Evolutionary conservation across 2,329 filamentous ascomycete genomes (phyloP), one percentile per base, ranked within the genome.

Genomic region (Fusarium sacchari): DNA sequence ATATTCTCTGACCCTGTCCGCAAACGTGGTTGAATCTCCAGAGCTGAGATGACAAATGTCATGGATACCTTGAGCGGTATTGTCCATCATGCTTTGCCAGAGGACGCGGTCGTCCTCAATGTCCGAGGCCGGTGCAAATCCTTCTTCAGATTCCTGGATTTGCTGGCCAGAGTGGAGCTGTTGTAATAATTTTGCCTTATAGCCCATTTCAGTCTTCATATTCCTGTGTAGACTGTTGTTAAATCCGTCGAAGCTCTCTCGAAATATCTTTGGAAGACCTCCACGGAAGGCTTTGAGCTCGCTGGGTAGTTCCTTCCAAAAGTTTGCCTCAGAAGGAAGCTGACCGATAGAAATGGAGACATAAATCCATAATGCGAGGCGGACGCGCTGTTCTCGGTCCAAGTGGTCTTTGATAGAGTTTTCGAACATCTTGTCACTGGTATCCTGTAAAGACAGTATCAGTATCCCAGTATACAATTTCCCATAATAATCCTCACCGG

Each of bases 381-480:
- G 39, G 22, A 42, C 39, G 8, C 39, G 39, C 39, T 9, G 39
- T 42, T 42, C 22, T 1, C 39, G 22, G 22, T 42, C 39, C 1
- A 17, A 42, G 22, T 42, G 39, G 14, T 42, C 22, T 11, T 2
- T n/a, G 39, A 42, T 7, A 11, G 22, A 5, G 22, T 6, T 5
- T 14, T 42, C n/a, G 39, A n/a, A n/a, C 1, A n/a, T 42, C 0
- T 15, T 3, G 9, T 40, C 22, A 15, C 22, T 40, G 13, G 7
- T 6, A 10, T 40, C 8, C 39, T 40, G 13, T n/a, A 15, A n/a
- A n/a, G 39, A 6, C 39, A 40, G 5, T 6, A 22, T 42, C 3
- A 42, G 22, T n/a, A 42, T n/a, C 14, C 22, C 1, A n/a, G 0
- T 6, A n/a, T n/a, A 8, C 2, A 17, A n/a, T 42, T 10, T 1